Percentiles rank a stretch among this genome's conserved stretches.
Conservation (phyloP, 176 grass and related monocot genomes). For the Raddia distichophylla region DNA sequence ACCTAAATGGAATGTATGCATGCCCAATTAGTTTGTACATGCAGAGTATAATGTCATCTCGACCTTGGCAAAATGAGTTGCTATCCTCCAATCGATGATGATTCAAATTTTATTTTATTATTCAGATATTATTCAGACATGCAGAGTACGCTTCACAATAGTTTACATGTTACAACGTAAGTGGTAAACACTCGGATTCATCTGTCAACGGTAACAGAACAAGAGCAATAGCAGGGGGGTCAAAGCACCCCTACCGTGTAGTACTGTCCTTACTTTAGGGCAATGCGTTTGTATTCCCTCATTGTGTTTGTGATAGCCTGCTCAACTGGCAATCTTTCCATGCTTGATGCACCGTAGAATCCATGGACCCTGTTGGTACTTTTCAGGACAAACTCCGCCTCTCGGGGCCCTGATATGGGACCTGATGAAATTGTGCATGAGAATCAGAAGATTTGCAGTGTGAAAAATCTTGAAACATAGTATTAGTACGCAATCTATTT, state of each 20-base stretch:
- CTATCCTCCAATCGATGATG: no score
- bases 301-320: constrained; percentile 86
- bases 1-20: no score
- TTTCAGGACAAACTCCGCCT: constrained; percentile 83
- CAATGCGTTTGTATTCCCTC: constrained; percentile 84
- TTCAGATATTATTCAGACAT: no score
- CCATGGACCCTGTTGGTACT: constrained; percentile 78
- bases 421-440: constrained; percentile 43
- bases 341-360: constrained; percentile 95
- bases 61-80: no score
- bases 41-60: no score
- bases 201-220: no score
- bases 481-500: constrained; percentile 16
- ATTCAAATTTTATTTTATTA: no score
- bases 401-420: constrained; percentile 83
- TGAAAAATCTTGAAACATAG: not conserved
- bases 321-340: constrained; percentile 91
- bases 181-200: no score
- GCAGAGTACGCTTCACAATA: no score
- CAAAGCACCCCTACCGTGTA: not conserved
- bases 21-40: no score
- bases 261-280: constrained; percentile 54
- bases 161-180: no score
- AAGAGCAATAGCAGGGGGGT: not conserved
- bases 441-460: constrained; percentile 18